Evolutionary conservation across 768 basidiomycete species (phyloP), one percentile per base, ranked within the genome.

Genomic region (Tylopilus rubrobrunneus): DNA sequence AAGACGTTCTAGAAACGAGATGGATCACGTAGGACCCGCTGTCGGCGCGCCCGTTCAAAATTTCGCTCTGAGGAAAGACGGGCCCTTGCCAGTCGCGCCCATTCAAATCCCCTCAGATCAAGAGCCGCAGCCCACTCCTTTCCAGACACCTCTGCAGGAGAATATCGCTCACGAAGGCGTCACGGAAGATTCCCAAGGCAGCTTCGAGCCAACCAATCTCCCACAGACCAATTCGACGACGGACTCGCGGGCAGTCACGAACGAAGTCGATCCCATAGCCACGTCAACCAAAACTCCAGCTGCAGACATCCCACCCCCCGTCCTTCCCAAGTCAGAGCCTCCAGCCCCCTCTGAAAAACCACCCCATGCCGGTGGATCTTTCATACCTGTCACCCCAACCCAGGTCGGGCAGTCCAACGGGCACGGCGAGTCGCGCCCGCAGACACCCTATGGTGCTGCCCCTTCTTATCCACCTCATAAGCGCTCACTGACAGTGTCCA

Each of bases 401-500:
- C 59, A 47, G 23, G 53, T 49, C 7, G 25, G 17, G 27, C 54
- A 45, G 40, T 56, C 59, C 36, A 59, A 66, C 53, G 61, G 52
- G 7, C 52, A 54, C 42, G 43, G 45, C 40, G 60, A 60, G 19
- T 23, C 53, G 17, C 49, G 28, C 34, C 48, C 65, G 21, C 57
- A 63, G 25, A 62, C 65, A 21, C 63, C 71, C 9, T 53, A 59
- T 25, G 56, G 53, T 33, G 44, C 52, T 33, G n/a, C 28, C 39
- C 51, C 51, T 45, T 49, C 62, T 25, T 57, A 69, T 40, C 42
- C 64, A 9, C n/a, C 62, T 42, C 84, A 85, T 60, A 78, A 70
- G 59, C 77, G 81, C 43, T 84, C 84, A 5, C 66, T 85, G 63
- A 85, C 83, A 42, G 77, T 85, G 51, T 82, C 82, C 56, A 82